A percentile compares a stretch with the other conserved stretches of the same genome.
These are phyloP conservation scores for Lipomyces starkeyi DNA, from an alignment of 805 yeast genomes.

Conservation along the genomic window DNA sequence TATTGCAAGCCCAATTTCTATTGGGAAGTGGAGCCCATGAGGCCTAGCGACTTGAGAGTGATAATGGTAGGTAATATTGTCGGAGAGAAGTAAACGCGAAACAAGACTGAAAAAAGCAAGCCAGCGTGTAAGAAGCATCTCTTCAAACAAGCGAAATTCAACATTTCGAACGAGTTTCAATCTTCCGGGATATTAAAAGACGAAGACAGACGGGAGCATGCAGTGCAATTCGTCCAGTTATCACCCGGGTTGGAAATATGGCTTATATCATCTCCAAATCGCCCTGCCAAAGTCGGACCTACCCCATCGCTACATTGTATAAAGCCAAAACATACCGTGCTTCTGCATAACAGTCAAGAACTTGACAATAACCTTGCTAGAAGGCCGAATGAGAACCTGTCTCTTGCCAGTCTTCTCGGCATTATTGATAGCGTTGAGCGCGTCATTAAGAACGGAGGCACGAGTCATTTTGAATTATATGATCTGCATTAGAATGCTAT, in stretches of 20 bases:
- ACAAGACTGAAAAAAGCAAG: conserved; percentile 30
- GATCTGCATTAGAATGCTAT: conserved; percentile 11
- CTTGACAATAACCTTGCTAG: conserved; percentile 97
- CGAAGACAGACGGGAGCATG: conserved; percentile 80
- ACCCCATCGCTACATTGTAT: neutral
- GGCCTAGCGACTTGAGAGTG: conserved; percentile 4
- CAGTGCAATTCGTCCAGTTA: conserved; percentile 98
- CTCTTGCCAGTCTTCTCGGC: conserved; percentile 99
- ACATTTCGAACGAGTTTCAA: conserved; percentile 40
- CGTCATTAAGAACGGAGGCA: conserved; percentile 98
- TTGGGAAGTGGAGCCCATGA: neutral
- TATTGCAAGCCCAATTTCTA: neutral
- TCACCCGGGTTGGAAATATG: conserved; percentile 69
- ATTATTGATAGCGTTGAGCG: conserved; percentile 96
- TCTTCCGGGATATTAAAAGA: conserved; percentile 98
- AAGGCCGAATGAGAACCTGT: conserved; percentile 97
- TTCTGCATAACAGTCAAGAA: conserved; percentile 96
- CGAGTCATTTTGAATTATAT: conserved; percentile 77
- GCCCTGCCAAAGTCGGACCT: neutral
- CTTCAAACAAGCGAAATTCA: conserved; percentile 20
- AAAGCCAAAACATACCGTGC: conserved; percentile 72
- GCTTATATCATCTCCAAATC: neutral
- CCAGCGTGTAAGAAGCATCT: conserved; percentile 49
- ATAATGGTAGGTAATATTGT: conserved; percentile 16
- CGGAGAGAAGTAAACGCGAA: conserved; percentile 49